A percentile compares a stretch with the other conserved stretches of the same genome.
Evolutionary conservation across 768 basidiomycete genomes (phyloP).

Genomic region (Pisolithus orientalis): DNA sequence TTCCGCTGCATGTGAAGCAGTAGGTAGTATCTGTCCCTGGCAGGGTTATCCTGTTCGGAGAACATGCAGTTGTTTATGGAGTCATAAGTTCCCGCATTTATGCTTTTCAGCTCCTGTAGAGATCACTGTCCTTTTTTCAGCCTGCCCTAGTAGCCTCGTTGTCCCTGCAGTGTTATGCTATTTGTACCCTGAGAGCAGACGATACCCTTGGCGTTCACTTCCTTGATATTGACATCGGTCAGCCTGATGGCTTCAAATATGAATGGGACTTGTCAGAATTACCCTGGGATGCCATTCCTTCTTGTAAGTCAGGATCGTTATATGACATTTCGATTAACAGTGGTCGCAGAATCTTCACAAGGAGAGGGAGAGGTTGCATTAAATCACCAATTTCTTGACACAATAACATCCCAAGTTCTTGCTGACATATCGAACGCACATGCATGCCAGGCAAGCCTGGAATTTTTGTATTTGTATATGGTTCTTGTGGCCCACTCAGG

Average conservation of each 20-base stretch:
- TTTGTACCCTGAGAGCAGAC: conserved; percentile 72
- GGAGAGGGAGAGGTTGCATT: conserved; percentile 33
- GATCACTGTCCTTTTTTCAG: conserved; percentile 29
- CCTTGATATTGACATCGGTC: conserved; percentile 53
- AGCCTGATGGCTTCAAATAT: conserved; percentile 46
- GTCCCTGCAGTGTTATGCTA: conserved; percentile 90
- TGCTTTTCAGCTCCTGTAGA: not conserved
- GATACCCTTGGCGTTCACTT: conserved; percentile 61
- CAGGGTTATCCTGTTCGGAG: conserved; percentile 96
- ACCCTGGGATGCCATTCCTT: conserved; percentile 72
- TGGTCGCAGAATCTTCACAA: not conserved
- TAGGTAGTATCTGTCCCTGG: conserved; percentile 95
- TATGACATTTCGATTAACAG: conserved; percentile 3
- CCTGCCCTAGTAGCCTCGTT: conserved; percentile 94
- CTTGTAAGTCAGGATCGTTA: conserved; percentile 41
- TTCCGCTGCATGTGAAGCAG: conserved; percentile 37
- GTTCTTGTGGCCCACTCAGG: conserved; percentile 37
- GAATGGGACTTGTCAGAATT: conserved; percentile 77
- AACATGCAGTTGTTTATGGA: conserved; percentile 98
- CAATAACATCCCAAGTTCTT: conserved; percentile 47
- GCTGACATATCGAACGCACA: conserved; percentile 24
- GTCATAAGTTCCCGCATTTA: conserved; percentile 53
- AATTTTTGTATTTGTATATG: conserved; percentile 95
- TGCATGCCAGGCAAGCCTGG: conserved; percentile 47
- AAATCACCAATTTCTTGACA: conserved; percentile 67